Conservation (phyloP, 306 rosid species). For the Citrullus mucosospermus region DNA sequence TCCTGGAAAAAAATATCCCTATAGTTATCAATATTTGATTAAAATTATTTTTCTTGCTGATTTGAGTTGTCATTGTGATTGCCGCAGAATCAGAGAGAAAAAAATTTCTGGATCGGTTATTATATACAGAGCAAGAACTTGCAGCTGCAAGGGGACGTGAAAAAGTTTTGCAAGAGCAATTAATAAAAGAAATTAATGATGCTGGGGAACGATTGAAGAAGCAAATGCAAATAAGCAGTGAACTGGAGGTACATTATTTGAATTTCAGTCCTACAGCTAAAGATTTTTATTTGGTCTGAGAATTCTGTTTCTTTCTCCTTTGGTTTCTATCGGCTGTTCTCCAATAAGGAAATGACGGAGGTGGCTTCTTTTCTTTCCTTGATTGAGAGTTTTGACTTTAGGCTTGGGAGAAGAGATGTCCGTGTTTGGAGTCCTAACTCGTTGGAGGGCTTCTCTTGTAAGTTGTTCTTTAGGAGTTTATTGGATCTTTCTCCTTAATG, state of each 20-base stretch:
- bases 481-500: too few species aligned
- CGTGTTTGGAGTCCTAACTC: too few species aligned
- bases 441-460: too few species aligned
- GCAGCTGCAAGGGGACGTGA: constrained; percentile 84
- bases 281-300: background rate
- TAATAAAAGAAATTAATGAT: constrained; percentile 49
- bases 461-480: too few species aligned
- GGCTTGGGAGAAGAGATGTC: too few species aligned
- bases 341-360: too few species aligned
- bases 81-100: constrained; percentile 61
- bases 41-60: background rate
- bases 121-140: constrained; percentile 61
- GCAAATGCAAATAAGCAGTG: constrained; percentile 38
- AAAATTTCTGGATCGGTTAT: constrained; percentile 47
- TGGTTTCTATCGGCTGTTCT: too few species aligned
- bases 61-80: constrained; percentile 4
- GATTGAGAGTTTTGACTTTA: too few species aligned
- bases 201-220: constrained; percentile 55
- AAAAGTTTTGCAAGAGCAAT: constrained; percentile 60
- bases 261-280: background rate
- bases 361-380: too few species aligned
- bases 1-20: background rate
- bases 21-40: background rate
- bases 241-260: constrained; percentile 45
- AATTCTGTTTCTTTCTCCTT: too few species aligned